A percentile compares a stretch with the other conserved stretches of the same genome.
phyloP scores from a whole-genome alignment of 805 yeast species.

The Pichia gijzeniarum region DNA sequence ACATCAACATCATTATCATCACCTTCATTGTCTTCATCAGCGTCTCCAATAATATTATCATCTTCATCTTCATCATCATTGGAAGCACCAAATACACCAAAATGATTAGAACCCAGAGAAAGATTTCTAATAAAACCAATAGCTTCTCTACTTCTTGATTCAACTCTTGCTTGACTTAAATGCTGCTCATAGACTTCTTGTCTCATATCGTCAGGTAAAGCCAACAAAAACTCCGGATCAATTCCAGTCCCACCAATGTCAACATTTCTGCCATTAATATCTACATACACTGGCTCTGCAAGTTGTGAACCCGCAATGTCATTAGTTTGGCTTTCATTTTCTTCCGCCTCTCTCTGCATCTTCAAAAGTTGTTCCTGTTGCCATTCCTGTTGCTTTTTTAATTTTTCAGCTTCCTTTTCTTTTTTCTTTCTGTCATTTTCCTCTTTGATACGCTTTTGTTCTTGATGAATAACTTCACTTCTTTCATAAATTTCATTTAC shows the following conservation, averaged over 20 bases:
- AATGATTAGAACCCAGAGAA: conserved; percentile 1
- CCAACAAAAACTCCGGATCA: conserved; percentile 85
- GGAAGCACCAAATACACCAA: conserved; percentile 23
- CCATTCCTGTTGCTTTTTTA: conserved; percentile 32
- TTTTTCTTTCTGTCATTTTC: conserved; percentile 25
- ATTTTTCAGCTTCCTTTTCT: conserved; percentile 8
- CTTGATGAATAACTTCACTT: conserved; percentile 35
- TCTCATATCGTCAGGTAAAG: conserved; percentile 87
- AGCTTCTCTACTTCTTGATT: conserved; percentile 29
- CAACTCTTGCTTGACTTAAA: conserved; percentile 64
- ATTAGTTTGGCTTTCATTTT: conserved; percentile 25
- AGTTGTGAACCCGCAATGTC: conserved; percentile 9
- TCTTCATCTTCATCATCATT: conserved; percentile 14
- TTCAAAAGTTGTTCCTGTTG: conserved; percentile 25
- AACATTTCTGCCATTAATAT: conserved; percentile 69
- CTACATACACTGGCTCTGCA: conserved; percentile 55
- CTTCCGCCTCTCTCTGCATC: conserved; percentile 12
- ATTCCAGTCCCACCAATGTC: conserved; percentile 87
- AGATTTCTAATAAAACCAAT: conserved; percentile 6
- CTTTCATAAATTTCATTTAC: conserved; percentile 37
- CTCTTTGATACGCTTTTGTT: conserved; percentile 13
- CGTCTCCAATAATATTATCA: conserved; percentile 10
- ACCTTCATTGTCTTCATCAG: conserved; percentile 14
- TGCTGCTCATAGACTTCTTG: conserved; percentile 89
- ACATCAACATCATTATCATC: conserved; percentile 18